phyloP scores from a whole-genome alignment of 2,329 filamentous ascomycete species.

The Colletotrichum sp. region DNA sequence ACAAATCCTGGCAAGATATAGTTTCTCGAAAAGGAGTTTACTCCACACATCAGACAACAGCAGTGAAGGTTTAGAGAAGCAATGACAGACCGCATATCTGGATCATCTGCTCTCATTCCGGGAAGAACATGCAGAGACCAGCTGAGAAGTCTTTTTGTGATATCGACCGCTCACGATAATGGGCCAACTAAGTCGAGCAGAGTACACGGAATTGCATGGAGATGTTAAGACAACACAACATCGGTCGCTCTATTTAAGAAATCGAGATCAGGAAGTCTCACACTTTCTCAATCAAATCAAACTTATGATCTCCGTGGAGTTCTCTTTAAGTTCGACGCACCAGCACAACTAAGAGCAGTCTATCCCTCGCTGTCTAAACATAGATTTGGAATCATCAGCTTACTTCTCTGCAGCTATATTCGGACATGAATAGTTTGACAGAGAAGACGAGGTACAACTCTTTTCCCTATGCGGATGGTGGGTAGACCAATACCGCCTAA shows the following conservation, averaged over 20 bases:
- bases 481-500: accelerated
- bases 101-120: not conserved
- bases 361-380: not conserved
- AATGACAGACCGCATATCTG: not conserved
- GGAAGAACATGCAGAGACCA: accelerated
- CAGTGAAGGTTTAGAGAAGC: not conserved
- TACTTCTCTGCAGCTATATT: not conserved
- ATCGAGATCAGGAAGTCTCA: accelerated
- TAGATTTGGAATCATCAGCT: not conserved
- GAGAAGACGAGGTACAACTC: not conserved
- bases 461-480: not conserved
- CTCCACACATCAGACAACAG: accelerated
- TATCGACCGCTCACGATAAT: not conserved
- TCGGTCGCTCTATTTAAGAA: not conserved
- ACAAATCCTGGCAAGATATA: not conserved
- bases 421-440: not conserved
- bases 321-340: not conserved
- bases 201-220: not conserved
- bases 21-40: not conserved
- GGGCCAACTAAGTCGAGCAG: accelerated
- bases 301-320: no score
- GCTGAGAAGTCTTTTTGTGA: not conserved
- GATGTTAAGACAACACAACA: not conserved
- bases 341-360: not conserved
- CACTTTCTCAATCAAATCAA: not conserved